phyloP scores from a whole-genome alignment of 139 green algal species.

The Volvox reticuliferus region DNA sequence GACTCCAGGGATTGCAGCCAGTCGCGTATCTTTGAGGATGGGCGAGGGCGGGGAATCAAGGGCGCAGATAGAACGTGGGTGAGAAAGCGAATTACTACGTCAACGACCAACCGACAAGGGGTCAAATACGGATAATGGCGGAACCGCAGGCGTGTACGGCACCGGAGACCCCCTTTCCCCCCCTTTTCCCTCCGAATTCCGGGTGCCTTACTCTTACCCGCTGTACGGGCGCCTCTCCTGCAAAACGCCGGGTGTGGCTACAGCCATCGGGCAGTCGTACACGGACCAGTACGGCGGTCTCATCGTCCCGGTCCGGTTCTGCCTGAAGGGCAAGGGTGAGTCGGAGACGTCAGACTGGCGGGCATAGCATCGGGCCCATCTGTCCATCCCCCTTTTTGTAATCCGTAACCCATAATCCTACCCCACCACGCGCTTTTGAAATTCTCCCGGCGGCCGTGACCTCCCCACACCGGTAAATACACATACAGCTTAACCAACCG shows the following conservation, averaged over 20 bases:
- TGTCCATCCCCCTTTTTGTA: background rate
- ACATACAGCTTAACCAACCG: background rate
- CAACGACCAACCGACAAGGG: no score
- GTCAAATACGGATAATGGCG: no score
- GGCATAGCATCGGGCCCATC: no score
- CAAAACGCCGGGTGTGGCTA: constrained; percentile 30
- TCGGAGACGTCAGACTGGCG: no score
- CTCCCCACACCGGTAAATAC: no score
- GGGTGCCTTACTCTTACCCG: background rate
- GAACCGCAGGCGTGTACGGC: no score
- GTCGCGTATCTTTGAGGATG: constrained; percentile 1
- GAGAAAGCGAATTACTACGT: no score
- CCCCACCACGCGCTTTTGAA: no score
- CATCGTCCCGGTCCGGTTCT: background rate
- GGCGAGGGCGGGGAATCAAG: background rate
- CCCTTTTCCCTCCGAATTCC: no score
- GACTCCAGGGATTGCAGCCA: constrained; percentile 40
- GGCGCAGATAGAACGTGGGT: background rate
- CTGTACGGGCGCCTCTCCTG: background rate
- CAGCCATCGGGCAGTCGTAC: constrained; percentile 41
- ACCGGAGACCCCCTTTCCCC: no score
- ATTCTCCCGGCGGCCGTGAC: no score
- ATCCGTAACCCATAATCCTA: background rate
- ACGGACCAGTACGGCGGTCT: constrained; percentile 25
- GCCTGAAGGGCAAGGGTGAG: constrained; percentile 3